Conservation (phyloP, 225 moss, liverwort and hornwort genomes). For the Polytrichum commune region DNA sequence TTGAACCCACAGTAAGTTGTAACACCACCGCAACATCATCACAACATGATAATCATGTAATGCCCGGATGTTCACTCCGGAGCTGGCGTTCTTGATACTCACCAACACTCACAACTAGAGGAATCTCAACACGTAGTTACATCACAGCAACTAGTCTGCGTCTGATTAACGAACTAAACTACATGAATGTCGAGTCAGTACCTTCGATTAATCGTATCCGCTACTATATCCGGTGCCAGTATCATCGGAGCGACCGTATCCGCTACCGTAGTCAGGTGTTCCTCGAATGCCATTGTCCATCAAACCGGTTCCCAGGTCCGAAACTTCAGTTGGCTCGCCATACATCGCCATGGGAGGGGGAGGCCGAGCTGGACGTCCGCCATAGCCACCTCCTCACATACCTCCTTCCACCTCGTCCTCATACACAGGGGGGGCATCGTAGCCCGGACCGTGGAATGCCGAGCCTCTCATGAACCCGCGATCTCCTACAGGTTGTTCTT, state of each 20-base stretch:
- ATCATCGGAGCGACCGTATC: not conserved
- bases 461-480: not conserved
- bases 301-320: not conserved
- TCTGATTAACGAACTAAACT: too few relatives aligned
- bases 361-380: not conserved
- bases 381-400: not conserved
- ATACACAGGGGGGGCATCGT: not conserved
- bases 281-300: conserved; percentile 5
- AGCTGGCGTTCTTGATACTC: too few relatives aligned
- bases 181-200: too few relatives aligned
- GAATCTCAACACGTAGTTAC: too few relatives aligned
- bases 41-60: too few relatives aligned
- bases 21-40: too few relatives aligned
- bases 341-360: not conserved
- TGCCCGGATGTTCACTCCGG: too few relatives aligned
- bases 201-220: too few relatives aligned
- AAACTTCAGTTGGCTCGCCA: not conserved
- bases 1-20: too few relatives aligned
- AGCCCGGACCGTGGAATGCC: not conserved
- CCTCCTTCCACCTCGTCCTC: not conserved
- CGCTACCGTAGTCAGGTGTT: not conserved
- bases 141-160: too few relatives aligned
- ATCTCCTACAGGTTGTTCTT: not conserved
- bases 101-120: too few relatives aligned
- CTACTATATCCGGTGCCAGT: not conserved